phyloP scores from a whole-genome alignment of 345 rosid genomes.

The Noccaea bulbosa region DNA sequence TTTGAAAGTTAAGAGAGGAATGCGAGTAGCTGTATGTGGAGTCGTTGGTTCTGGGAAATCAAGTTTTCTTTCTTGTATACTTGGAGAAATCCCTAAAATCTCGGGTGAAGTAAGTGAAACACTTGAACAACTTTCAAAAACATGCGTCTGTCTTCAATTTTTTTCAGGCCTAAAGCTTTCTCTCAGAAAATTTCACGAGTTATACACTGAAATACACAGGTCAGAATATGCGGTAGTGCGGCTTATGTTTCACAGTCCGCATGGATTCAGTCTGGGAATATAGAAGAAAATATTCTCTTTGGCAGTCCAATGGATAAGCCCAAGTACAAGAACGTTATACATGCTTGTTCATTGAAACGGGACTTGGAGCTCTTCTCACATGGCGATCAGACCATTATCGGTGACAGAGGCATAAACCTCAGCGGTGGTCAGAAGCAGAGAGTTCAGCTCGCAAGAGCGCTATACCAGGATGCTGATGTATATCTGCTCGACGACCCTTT shows the following conservation, averaged over 20 bases:
- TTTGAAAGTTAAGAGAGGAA: neutral
- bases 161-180: neutral
- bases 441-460: slow-evolving; percentile 12
- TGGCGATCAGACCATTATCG: slow-evolving; percentile 7
- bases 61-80: slow-evolving; percentile 13
- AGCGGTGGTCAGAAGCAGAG: slow-evolving; percentile 16
- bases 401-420: slow-evolving; percentile 13
- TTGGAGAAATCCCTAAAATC: slow-evolving; percentile 10
- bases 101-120: slow-evolving; percentile 13
- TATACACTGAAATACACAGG: slow-evolving; percentile 11
- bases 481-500: slow-evolving; percentile 16
- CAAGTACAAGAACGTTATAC: slow-evolving; percentile 9
- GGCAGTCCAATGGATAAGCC: slow-evolving; percentile 11
- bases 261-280: slow-evolving; percentile 11
- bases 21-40: slow-evolving; percentile 12
- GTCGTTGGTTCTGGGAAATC: neutral
- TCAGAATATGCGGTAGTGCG: slow-evolving; percentile 14
- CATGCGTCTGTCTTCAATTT: neutral
- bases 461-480: slow-evolving; percentile 10
- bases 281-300: slow-evolving; percentile 6
- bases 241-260: slow-evolving; percentile 11
- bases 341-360: neutral
- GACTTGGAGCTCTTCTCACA: slow-evolving; percentile 12
- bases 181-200: slow-evolving; percentile 2
- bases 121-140: slow-evolving; percentile 5